Conservation (phyloP, 1,139 yeast species). For the Fermentozyma sake region DNA sequence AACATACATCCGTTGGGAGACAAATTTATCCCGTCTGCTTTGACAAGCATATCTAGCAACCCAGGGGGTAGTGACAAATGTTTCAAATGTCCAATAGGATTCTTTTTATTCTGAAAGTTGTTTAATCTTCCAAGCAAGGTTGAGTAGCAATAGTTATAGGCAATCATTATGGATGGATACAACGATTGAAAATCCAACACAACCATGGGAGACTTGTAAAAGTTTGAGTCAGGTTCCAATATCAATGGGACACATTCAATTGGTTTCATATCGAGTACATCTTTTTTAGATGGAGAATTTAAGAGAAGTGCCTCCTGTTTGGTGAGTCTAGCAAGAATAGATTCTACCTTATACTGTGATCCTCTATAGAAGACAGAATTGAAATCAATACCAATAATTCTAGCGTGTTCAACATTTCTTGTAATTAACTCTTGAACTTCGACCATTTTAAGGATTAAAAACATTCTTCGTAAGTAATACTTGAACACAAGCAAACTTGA, state of each 20-base stretch:
- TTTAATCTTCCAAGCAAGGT: slow-evolving; percentile 73
- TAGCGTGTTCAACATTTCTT: slow-evolving; percentile 76
- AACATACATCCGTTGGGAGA: slow-evolving; percentile 89
- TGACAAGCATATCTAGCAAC: slow-evolving; percentile 46
- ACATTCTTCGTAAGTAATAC: slow-evolving; percentile 51
- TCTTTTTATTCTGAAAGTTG: slow-evolving; percentile 44
- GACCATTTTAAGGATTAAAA: slow-evolving; percentile 44
- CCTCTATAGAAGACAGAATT: slow-evolving; percentile 86
- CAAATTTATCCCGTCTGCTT: slow-evolving; percentile 49
- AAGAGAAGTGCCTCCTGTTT: slow-evolving; percentile 71
- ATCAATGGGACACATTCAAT: slow-evolving; percentile 85
- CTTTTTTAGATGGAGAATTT: slow-evolving; percentile 74
- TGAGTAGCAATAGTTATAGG: slow-evolving; percentile 87
- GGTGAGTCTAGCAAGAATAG: slow-evolving; percentile 67
- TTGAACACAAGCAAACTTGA: slow-evolving; percentile 35
- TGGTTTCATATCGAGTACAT: slow-evolving; percentile 82
- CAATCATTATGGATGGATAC: slow-evolving; percentile 89
- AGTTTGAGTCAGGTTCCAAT: slow-evolving; percentile 85
- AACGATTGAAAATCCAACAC: slow-evolving; percentile 92
- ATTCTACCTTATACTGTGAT: slow-evolving; percentile 90
- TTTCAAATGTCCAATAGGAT: slow-evolving; percentile 33
- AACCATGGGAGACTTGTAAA: slow-evolving; percentile 82
- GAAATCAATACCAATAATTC: slow-evolving; percentile 86
- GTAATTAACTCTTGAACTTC: slow-evolving; percentile 63
- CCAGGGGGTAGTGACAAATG: slow-evolving; percentile 55